A percentile compares a stretch with the other conserved stretches of the same genome.
Conservation (phyloP, 768 basidiomycete genomes). For the Macrolepiota fuliginosa region DNA sequence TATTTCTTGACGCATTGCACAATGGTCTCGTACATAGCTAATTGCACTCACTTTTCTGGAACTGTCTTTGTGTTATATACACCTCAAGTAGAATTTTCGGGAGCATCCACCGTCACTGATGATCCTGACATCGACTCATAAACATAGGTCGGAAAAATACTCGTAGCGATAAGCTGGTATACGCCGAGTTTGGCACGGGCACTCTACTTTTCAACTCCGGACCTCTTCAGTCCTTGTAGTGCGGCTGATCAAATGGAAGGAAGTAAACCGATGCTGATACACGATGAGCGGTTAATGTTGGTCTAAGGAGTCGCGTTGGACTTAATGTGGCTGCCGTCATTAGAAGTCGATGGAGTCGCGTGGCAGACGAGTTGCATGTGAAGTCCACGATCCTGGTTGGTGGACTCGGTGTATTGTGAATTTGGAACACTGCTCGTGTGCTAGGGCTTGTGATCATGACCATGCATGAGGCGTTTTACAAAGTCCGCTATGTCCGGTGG, state of each 20-base stretch:
- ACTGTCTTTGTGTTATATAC: background rate
- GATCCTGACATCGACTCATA: no score
- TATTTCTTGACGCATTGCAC: background rate
- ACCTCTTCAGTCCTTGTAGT: background rate
- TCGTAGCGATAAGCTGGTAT: background rate
- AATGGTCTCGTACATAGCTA: background rate
- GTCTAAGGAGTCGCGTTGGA: background rate
- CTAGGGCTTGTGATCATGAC: background rate
- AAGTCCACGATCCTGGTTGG: background rate
- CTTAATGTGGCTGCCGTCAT: background rate
- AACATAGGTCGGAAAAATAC: no score
- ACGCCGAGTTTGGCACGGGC: no score
- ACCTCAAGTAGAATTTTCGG: background rate
- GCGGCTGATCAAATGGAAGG: background rate
- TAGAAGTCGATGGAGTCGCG: background rate
- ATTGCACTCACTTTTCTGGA: background rate
- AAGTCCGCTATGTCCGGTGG: no score
- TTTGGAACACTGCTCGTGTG: background rate
- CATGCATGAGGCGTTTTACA: no score
- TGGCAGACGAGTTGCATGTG: background rate
- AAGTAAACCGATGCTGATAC: background rate
- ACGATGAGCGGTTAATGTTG: background rate
- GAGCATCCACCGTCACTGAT: background rate
- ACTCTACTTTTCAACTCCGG: no score
- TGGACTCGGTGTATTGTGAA: background rate